These are phyloP conservation scores for Exophiala viscosa DNA, from an alignment of 2,329 filamentous ascomycete species.

Conservation along the genomic window DNA sequence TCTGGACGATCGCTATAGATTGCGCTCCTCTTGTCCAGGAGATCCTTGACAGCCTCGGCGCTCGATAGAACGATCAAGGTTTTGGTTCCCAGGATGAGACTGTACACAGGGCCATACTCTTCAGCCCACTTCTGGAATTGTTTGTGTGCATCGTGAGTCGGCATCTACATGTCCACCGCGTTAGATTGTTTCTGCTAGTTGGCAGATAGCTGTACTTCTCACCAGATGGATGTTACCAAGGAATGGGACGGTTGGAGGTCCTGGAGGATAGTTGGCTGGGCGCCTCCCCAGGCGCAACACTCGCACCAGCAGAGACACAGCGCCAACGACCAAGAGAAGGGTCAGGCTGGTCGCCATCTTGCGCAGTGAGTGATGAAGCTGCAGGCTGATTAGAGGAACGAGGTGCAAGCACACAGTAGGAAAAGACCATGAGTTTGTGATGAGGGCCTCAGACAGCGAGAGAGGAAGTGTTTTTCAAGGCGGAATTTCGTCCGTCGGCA, in stretches of 20 bases:
- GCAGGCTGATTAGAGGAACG: too few relatives aligned
- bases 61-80: slow-evolving; percentile 48
- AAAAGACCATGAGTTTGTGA: too few relatives aligned
- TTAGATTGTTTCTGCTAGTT: slow-evolving; percentile 2
- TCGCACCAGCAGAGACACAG: too few relatives aligned
- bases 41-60: slow-evolving; percentile 47
- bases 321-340: too few relatives aligned
- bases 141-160: slow-evolving; percentile 39
- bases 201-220: background rate
- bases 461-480: too few relatives aligned
- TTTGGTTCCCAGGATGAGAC: slow-evolving; percentile 49
- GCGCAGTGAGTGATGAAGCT: too few relatives aligned
- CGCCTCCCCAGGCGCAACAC: too few relatives aligned
- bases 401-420: too few relatives aligned
- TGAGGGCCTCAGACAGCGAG: too few relatives aligned
- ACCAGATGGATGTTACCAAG: slow-evolving; percentile 51
- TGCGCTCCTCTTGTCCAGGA: slow-evolving; percentile 49
- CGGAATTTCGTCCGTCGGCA: too few relatives aligned
- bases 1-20: slow-evolving; percentile 50
- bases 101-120: slow-evolving; percentile 52
- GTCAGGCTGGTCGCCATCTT: too few relatives aligned
- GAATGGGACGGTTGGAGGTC: slow-evolving; percentile 50
- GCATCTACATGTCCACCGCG: slow-evolving; percentile 35
- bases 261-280: slow-evolving; percentile 41
- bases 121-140: slow-evolving; percentile 53